Base-by-base conservation (phyloP, 495 filamentous ascomycete species). In the Hyaloscypha variabilis region DNA sequence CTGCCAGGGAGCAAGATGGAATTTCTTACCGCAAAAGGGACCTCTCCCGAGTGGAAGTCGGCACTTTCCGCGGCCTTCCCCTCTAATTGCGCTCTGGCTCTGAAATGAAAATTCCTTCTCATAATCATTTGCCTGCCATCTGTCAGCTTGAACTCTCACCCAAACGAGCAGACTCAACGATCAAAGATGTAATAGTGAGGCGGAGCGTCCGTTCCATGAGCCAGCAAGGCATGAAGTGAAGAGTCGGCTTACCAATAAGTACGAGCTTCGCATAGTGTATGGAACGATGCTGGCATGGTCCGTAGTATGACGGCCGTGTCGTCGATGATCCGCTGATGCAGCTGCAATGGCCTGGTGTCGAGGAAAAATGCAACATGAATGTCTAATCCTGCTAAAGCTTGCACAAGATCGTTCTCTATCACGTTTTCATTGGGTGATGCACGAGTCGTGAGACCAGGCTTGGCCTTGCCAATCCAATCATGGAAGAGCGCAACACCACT, bases 61-160 rank as follows among this genome's bases (percentile, higher is more conserved):
- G 39, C 39, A 42, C 8, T 42, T 14, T 42, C 53, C 60, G 28
- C 14, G 3, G 39, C 4, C 39, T 42, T 6, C 13, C 39, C 39
- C 39, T 42, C 39, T 14, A 34, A 42, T 42, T 42, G 39, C 2
- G 39, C 39, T 60, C 30, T 60, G 30, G n/a, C 19, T 24, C 23
- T 60, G 57, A 60, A 60, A 36, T 60, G 57, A 39, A 39, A 26
- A 24, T 60, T 60, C 21, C 57, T 23, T 46, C 57, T n/a, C 28
- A 25, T 60, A 4, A 60, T 24, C 30, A 60, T 21, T 25, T 60
- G 57, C 51, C 51, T 53, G 17, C 3, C 23, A 4, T 25, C 6
- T 53, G 51, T 53, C 26, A 53, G 51, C 51, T 53, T 51, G 49
- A 51, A 6, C 49, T 24, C 3, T n/a, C 49, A 19, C 17, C 6